Conservation (phyloP, 192 early-diverging fungal species). For the Coemansia asiatica region DNA sequence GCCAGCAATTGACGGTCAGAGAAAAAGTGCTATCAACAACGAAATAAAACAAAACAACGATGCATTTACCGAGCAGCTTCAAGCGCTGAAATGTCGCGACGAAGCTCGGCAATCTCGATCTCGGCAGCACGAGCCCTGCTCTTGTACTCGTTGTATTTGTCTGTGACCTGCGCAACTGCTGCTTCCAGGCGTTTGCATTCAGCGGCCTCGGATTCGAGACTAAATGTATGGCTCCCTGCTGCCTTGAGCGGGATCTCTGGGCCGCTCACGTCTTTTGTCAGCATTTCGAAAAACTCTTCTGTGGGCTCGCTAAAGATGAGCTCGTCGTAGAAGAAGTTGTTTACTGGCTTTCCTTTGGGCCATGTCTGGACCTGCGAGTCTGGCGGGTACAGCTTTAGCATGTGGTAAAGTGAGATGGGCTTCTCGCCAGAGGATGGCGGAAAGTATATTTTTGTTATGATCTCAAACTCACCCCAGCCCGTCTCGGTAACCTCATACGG, state of each 20-base stretch:
- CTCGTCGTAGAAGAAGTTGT: conserved; percentile 54
- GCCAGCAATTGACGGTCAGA: no score
- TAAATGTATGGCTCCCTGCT: conserved; percentile 44
- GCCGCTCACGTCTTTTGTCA: conserved; percentile 50
- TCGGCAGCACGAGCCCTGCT: conserved; percentile 44
- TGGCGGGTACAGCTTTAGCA: conserved; percentile 83
- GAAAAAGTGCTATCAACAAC: no score
- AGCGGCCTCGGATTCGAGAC: conserved; percentile 66
- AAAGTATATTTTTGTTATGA: conserved; percentile 90
- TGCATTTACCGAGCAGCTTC: conserved; percentile 23
- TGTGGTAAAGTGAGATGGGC: conserved; percentile 81
- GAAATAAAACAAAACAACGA: not conserved
- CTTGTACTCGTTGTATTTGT: conserved; percentile 59
- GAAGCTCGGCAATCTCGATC: conserved; percentile 52
- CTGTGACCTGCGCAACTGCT: conserved; percentile 60
- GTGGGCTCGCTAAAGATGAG: conserved; percentile 82
- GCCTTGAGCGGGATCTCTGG: conserved; percentile 57
- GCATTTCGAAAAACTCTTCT: conserved; percentile 64
- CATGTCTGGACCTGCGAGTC: conserved; percentile 42
- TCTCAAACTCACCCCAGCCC: conserved; percentile 99
- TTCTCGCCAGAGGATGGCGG: conserved; percentile 74
- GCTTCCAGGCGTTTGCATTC: conserved; percentile 66
- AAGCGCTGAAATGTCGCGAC: conserved; percentile 51
- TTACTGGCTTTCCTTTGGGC: conserved; percentile 54
- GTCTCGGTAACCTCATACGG: conserved; percentile 94